Evolutionary conservation across 2,329 filamentous ascomycete species (phyloP).

Genomic region (Pseudogymnoascus sp.): DNA sequence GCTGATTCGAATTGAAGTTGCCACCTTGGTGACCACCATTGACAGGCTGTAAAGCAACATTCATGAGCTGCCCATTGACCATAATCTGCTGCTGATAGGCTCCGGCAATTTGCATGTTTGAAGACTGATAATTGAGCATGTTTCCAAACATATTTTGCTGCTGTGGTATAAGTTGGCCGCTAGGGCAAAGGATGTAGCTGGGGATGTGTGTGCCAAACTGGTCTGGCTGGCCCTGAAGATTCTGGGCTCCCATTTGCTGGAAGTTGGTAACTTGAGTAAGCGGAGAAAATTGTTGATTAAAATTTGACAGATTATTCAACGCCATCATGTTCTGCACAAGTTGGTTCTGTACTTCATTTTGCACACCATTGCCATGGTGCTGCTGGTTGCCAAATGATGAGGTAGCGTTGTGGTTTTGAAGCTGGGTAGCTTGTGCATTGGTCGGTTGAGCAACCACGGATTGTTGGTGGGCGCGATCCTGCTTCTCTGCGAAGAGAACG

Average conservation of each 20-base stretch:
- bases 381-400: not conserved
- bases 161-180: not conserved
- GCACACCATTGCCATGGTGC: not conserved
- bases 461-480: not conserved
- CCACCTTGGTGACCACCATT: not conserved
- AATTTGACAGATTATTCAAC: not conserved
- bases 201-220: not conserved
- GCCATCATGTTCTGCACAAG: not conserved
- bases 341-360: not conserved
- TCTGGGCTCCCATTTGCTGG: not conserved
- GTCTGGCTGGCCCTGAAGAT: not conserved
- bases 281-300: not conserved
- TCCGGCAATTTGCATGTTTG: not conserved
- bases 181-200: not conserved
- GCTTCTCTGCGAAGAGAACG: slow-evolving; percentile 1
- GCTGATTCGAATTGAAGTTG: not conserved
- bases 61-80: not conserved
- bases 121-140: not conserved
- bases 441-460: not conserved
- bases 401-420: not conserved
- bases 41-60: not conserved
- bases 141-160: not conserved
- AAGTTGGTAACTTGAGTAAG: not conserved
- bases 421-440: not conserved
- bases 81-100: not conserved